phyloP scores from a whole-genome alignment of 257 asterid genomes.

The Nicotiana tabacum region DNA sequence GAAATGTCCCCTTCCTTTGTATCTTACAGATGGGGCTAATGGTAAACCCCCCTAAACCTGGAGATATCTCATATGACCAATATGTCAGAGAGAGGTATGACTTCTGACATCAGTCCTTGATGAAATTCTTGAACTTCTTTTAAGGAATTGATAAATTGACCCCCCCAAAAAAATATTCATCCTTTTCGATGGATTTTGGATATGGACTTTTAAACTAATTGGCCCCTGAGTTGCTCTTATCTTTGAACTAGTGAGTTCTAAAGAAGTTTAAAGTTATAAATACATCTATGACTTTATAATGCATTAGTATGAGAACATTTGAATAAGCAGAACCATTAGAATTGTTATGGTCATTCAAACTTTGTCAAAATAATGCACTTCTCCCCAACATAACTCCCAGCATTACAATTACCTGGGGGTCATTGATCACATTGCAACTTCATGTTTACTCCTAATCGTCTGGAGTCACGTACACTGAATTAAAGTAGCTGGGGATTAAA shows the following conservation, averaged over 20 bases:
- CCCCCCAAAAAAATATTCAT: neutral
- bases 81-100: constrained; percentile 75
- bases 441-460: neutral
- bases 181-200: neutral
- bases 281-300: neutral
- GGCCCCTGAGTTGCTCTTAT: neutral
- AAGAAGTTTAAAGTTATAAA: neutral
- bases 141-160: neutral
- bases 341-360: neutral
- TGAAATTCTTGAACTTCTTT: neutral
- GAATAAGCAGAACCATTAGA: neutral
- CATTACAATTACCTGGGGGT: neutral
- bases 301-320: neutral
- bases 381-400: neutral
- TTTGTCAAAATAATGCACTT: neutral
- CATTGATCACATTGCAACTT: neutral
- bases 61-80: constrained; percentile 85
- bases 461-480: neutral
- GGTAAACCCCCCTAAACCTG: constrained; percentile 89
- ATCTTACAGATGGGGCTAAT: constrained; percentile 82
- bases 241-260: neutral
- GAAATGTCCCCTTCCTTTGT: constrained; percentile 14
- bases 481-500: neutral
- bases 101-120: neutral
- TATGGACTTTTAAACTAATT: neutral